Evolutionary conservation across 495 filamentous ascomycete species (phyloP).

Genomic region (Talaromyces stipitatus): DNA sequence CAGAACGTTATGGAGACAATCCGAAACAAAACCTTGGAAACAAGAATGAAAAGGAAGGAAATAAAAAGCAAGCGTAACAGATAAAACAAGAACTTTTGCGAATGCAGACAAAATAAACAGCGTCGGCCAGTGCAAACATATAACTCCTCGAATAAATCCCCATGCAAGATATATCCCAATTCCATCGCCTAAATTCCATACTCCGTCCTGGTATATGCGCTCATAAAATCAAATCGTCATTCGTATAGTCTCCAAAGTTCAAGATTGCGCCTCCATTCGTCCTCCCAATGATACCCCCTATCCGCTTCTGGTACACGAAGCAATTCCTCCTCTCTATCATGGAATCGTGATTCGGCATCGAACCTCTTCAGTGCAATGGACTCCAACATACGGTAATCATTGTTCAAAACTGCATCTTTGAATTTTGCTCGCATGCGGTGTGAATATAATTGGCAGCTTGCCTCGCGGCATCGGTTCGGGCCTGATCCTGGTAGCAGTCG

Average conservation of each 20-base stretch:
- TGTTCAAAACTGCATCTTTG: slow-evolving; percentile 45
- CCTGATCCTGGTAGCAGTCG: slow-evolving; percentile 38
- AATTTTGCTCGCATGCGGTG: slow-evolving; percentile 64
- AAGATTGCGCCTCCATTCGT: slow-evolving; percentile 37
- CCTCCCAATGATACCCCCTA: slow-evolving; percentile 37
- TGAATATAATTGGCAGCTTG: slow-evolving; percentile 68
- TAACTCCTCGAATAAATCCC: neutral
- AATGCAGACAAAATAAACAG: neutral
- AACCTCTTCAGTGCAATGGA: slow-evolving; percentile 28
- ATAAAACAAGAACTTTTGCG: neutral
- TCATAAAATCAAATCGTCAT: slow-evolving; percentile 17
- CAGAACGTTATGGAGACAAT: neutral
- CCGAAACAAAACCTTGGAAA: no score
- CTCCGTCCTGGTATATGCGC: neutral
- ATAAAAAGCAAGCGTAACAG: no score
- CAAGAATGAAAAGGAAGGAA: no score
- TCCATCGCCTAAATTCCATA: neutral
- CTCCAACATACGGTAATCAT: slow-evolving; percentile 47
- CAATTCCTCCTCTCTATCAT: slow-evolving; percentile 34
- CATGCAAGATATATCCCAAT: neutral
- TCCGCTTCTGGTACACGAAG: slow-evolving; percentile 26
- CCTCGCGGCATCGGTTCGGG: slow-evolving; percentile 37
- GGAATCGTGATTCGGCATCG: slow-evolving; percentile 38
- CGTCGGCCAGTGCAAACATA: neutral
- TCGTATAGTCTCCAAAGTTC: slow-evolving; percentile 51